phyloP scores from a whole-genome alignment of 2,329 filamentous ascomycete genomes.

The Colletotrichum gigasporum region DNA sequence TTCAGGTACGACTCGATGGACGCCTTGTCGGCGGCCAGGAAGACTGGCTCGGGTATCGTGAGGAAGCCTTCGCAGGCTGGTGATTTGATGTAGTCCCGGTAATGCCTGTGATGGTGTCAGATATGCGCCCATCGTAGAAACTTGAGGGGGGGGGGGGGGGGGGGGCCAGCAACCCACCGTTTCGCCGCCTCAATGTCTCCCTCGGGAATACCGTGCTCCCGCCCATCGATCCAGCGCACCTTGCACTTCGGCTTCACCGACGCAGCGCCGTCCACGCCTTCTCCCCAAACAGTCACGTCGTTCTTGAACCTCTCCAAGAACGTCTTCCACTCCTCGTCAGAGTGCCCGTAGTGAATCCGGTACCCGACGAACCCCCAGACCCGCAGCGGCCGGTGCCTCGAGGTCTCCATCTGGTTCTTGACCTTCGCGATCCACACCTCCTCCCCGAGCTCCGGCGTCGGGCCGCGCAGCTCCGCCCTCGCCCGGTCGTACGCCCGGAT shows the following conservation, averaged over 20 bases:
- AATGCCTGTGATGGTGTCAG: not conserved
- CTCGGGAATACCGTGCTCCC: constrained; percentile 29
- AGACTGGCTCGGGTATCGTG: not conserved
- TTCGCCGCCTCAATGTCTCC: constrained; percentile 35
- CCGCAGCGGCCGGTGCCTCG: not conserved
- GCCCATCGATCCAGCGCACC: constrained; percentile 36
- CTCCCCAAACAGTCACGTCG: constrained; percentile 14
- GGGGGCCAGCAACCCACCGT: constrained; percentile 33
- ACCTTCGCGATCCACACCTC: constrained; percentile 2
- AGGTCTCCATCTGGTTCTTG: not conserved
- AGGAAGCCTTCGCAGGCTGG: not conserved
- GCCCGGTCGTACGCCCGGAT: not conserved
- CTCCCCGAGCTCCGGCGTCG: not conserved
- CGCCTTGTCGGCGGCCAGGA: constrained; percentile 37
- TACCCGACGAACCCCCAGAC: constrained; percentile 18
- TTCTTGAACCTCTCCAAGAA: constrained; percentile 6
- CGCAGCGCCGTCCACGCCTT: constrained; percentile 13
- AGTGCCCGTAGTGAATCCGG: constrained; percentile 13
- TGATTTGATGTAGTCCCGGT: constrained; percentile 1
- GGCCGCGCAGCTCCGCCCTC: constrained; percentile 15
- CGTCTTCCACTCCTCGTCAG: constrained; percentile 16
- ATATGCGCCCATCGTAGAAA: too few species aligned
- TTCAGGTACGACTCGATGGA: constrained; percentile 38
- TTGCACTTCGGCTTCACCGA: constrained; percentile 31
- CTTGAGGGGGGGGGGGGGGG: too few species aligned